Conservation (phyloP, 352 stramenopile genomes). For the Aphanomyces astaci region DNA sequence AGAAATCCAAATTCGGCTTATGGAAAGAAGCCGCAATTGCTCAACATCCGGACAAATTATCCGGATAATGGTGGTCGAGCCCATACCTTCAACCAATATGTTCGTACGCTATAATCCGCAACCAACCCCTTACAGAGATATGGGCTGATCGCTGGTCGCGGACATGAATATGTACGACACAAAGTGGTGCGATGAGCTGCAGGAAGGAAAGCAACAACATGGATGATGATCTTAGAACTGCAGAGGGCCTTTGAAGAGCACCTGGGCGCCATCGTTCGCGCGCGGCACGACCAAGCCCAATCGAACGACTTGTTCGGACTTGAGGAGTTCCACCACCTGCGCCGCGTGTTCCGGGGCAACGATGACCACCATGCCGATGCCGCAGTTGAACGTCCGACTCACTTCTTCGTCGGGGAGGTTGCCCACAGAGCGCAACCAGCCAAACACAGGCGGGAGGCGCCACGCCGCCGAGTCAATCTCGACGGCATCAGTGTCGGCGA, state of each 20-base stretch:
- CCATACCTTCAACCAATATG: no score
- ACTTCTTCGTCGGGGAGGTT: conserved; percentile 93
- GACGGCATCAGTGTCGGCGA: conserved; percentile 87
- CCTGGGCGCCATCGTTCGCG: conserved; percentile 59
- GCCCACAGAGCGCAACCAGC: conserved; percentile 93
- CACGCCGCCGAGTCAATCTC: conserved; percentile 88
- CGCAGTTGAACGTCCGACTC: conserved; percentile 98
- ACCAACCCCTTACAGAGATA: no score
- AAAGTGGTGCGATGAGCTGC: not conserved
- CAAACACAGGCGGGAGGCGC: conserved; percentile 93
- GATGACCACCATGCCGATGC: conserved; percentile 98
- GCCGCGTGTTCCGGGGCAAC: conserved; percentile 83
- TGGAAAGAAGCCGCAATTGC: not conserved
- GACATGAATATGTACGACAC: no score
- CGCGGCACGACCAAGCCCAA: conserved; percentile 73
- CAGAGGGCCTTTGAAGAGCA: conserved; percentile 58
- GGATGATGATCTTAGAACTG: not conserved
- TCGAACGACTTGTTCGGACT: conserved; percentile 86
- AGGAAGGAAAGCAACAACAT: not conserved
- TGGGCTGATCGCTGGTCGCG: no score
- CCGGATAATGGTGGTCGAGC: not conserved
- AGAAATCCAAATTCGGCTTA: conserved; percentile 19
- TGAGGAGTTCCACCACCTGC: conserved; percentile 78
- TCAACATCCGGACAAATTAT: not conserved
- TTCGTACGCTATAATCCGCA: no score